Evolutionary conservation across 352 stramenopile species (phyloP), one percentile per base, ranked within the genome.

Genomic region (Globisporangium megalacanthum): DNA sequence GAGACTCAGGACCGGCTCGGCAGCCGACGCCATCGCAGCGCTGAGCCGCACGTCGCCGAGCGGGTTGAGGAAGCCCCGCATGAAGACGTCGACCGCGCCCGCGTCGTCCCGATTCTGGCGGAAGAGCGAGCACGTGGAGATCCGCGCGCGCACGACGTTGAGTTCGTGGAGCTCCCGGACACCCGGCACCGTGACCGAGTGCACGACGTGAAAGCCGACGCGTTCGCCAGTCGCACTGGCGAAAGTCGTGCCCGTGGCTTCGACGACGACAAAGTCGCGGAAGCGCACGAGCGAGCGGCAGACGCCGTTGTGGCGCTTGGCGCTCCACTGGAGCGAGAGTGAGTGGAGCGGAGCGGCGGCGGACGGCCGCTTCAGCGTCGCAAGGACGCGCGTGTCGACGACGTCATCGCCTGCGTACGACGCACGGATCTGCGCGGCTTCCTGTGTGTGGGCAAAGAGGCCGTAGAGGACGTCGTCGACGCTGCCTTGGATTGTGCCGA

Each of bases 391-490:
- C 41, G 63, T 57, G 57, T 86, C 72, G 1, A 59, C 65, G 31
- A 80, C 56, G 6, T 72, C 68, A 52, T 89, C 75, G n/a, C 83
- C 66, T 6, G 75, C 69, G 52, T 86, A 82, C 13, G 69, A 65
- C 0, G 68, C 63, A 25, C 76, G 76, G 61, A 79, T 65, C 47
- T 68, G 68, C 29, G 63, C 36, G 52, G 68, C 58, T 29, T 77
- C 68, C 5, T 73, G 56, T 19, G 73, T 84, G 25, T 71, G 61
- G 65, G 79, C 74, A 4, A 84, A 57, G 8, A 78, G 65, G 6
- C 74, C 73, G 56, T 81, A 88, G 63, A 88, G 70, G 58, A 85
- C 66, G 56, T 88, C 75, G 44, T 79, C 68, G 53, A 79, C 52
- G 36, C 37, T 63, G 39, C 71, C 71, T 7, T 68, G 62, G 3